Conservation (phyloP, 805 yeast genomes). For the Ogataea henricii region DNA sequence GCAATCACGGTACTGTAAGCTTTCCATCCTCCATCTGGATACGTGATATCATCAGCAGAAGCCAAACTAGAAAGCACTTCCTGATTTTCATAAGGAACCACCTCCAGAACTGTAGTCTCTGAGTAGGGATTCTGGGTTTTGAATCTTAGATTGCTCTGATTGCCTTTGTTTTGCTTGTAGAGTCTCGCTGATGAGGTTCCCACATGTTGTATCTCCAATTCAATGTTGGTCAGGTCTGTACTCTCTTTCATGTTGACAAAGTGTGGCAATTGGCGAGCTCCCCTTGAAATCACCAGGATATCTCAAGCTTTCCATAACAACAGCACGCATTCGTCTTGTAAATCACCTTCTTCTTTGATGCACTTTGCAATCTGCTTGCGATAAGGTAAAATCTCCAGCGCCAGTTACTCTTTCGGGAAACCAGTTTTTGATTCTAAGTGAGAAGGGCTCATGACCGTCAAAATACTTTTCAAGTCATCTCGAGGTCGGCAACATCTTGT, state of each 20-base stretch:
- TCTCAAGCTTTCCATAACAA: too few relatives aligned
- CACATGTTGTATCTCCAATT: conserved; percentile 2
- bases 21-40: conserved; percentile 63
- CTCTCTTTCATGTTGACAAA: conserved; percentile 1
- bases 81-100: too few relatives aligned
- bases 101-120: too few relatives aligned
- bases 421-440: too few relatives aligned
- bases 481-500: conserved; percentile 5
- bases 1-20: conserved; percentile 50
- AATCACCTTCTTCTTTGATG: too few relatives aligned
- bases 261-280: not conserved
- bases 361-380: too few relatives aligned
- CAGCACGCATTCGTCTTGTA: too few relatives aligned
- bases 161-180: conserved; percentile 1
- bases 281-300: too few relatives aligned
- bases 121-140: not conserved
- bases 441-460: not conserved
- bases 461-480: conserved; percentile 1
- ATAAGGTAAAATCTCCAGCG: too few relatives aligned
- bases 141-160: conserved; percentile 6
- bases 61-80: not conserved
- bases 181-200: conserved; percentile 12
- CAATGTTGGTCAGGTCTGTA: conserved; percentile 1
- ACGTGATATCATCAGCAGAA: conserved; percentile 20
- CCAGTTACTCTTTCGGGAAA: not conserved